A percentile compares a stretch with the other conserved stretches of the same genome.
These are phyloP conservation scores for Brasenia schreberi DNA, from an alignment of 164 flowering plant genomes.

Conservation along the genomic window DNA sequence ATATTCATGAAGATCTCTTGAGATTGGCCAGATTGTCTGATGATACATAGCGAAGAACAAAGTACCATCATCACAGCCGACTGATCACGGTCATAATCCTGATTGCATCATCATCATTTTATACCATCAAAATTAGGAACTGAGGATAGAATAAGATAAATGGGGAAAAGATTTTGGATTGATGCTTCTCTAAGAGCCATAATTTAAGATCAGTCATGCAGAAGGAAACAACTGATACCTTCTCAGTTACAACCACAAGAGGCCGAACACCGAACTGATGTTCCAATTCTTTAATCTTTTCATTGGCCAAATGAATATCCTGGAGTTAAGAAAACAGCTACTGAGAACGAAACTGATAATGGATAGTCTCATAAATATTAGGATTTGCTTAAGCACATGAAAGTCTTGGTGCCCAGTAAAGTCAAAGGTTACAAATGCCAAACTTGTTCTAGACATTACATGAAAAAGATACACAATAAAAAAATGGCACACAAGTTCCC, in stretches of 20 bases:
- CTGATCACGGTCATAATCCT: conserved; percentile 84
- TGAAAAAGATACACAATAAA: no score
- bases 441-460: no score
- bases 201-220: not conserved
- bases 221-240: conserved; percentile 31
- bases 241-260: conserved; percentile 57
- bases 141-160: no score
- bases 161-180: no score
- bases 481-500: no score
- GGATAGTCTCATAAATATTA: no score
- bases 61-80: conserved; percentile 44
- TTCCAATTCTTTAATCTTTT: conserved; percentile 30
- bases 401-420: no score
- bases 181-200: not conserved
- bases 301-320: conserved; percentile 46
- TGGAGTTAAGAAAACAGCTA: conserved; percentile 9
- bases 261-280: conserved; percentile 37
- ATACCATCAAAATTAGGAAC: not conserved
- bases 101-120: conserved; percentile 4
- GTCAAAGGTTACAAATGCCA: no score
- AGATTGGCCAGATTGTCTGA: conserved; percentile 19
- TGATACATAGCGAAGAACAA: conserved; percentile 39
- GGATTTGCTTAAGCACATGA: no score
- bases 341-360: no score
- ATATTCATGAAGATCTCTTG: conserved; percentile 33